These are phyloP conservation scores for Rhizophagus clarus DNA, from an alignment of 192 early-diverging fungal genomes.

Conservation along the genomic window DNA sequence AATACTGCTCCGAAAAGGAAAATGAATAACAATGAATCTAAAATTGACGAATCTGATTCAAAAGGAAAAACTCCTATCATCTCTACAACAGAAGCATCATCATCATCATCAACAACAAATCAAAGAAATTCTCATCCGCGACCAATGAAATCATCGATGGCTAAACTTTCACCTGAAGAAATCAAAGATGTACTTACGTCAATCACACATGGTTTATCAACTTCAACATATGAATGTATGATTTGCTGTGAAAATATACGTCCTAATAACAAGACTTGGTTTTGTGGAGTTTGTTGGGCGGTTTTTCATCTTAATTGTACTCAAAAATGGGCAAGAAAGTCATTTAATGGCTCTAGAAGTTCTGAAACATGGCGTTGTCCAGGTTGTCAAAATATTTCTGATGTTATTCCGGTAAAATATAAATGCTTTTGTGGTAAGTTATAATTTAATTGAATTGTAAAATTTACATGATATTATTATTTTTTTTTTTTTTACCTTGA, in stretches of 20 bases:
- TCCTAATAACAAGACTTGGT: slow-evolving; percentile 76
- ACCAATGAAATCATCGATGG: background rate
- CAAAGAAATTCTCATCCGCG: background rate
- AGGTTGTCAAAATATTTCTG: slow-evolving; percentile 79
- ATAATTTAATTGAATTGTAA: background rate
- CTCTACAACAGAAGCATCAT: background rate
- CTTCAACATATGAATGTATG: slow-evolving; percentile 91
- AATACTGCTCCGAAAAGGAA: background rate
- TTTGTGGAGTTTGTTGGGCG: slow-evolving; percentile 84
- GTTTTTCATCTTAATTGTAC: slow-evolving; percentile 90
- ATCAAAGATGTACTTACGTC: slow-evolving; percentile 62
- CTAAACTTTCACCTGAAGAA: slow-evolving; percentile 34
- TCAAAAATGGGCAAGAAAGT: slow-evolving; percentile 75
- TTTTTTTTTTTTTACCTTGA: background rate
- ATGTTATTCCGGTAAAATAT: slow-evolving; percentile 72
- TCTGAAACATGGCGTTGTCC: slow-evolving; percentile 82
- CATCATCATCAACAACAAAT: background rate
- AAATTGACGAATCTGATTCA: background rate
- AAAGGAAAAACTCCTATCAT: background rate
- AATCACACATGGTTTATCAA: slow-evolving; percentile 65
- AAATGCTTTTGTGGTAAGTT: slow-evolving; percentile 84
- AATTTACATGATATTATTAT: background rate
- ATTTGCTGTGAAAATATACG: slow-evolving; percentile 89
- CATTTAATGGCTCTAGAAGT: slow-evolving; percentile 31
- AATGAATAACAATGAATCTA: background rate